A percentile compares a stretch with the other conserved stretches of the same genome.
Conservation (phyloP, 2,329 filamentous ascomycete genomes). For the Fusarium napiforme region DNA sequence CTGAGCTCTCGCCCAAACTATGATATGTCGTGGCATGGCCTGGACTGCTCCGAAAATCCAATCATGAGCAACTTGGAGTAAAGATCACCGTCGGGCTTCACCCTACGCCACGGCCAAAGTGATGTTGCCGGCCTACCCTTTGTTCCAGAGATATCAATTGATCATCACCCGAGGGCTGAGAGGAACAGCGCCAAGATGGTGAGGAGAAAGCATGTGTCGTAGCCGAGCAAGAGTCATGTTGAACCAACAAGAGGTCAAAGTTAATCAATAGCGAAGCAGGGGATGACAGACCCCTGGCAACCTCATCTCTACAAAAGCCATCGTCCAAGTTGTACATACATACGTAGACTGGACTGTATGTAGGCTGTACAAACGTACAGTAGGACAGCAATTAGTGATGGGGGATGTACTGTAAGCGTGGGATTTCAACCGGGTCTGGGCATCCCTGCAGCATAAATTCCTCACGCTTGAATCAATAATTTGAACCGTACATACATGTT, state of each 20-base stretch:
- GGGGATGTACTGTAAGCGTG: conserved; percentile 18
- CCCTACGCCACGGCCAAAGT: not conserved
- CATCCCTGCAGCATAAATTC: conserved; percentile 37
- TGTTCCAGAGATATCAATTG: not conserved
- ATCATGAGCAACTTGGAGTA: conserved; percentile 8
- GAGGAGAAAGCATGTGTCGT: conserved; percentile 6
- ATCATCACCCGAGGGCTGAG: not conserved
- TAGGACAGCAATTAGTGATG: conserved; percentile 8
- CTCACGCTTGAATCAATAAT: conserved; percentile 21
- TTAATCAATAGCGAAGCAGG: conserved; percentile 19
- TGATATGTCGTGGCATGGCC: conserved; percentile 21
- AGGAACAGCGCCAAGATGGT: conserved; percentile 2
- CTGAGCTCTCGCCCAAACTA: conserved; percentile 5
- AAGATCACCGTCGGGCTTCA: conserved; percentile 10
- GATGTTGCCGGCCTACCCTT: not conserved
- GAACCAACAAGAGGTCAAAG: conserved; percentile 8
- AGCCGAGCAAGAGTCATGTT: conserved; percentile 7
- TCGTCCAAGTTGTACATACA: not conserved
- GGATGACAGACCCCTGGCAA: conserved; percentile 24
- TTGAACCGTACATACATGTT: conserved; percentile 2
- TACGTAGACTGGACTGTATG: conserved; percentile 1
- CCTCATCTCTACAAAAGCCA: conserved; percentile 26
- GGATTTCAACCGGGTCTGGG: conserved; percentile 15
- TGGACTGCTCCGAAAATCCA: conserved; percentile 11
- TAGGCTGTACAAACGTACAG: not conserved